Evolutionary conservation across 108 stramenopile species (phyloP).

Genomic region (Stephanodiscus minutulus): DNA sequence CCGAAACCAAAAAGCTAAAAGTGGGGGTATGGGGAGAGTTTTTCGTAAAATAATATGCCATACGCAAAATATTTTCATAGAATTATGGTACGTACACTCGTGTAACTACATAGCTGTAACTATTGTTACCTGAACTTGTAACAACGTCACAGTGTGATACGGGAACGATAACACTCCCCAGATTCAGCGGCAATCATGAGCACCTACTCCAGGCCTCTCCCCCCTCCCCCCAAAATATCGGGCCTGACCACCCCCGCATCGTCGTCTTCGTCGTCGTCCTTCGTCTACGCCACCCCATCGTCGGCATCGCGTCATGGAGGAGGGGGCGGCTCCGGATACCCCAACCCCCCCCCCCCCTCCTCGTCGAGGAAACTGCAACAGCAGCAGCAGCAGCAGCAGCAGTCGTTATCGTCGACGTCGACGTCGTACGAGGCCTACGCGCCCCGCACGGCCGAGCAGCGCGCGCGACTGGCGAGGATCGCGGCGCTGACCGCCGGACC

Average conservation of each 20-base stretch:
- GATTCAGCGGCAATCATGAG: too few species aligned
- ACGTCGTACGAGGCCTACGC: slow-evolving; percentile 84
- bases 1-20: too few species aligned
- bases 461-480: slow-evolving; percentile 61
- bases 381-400: slow-evolving; percentile 1
- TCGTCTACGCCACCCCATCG: slow-evolving; percentile 7
- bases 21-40: too few species aligned
- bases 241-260: slow-evolving; percentile 29
- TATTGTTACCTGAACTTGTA: too few species aligned
- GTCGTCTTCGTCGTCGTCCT: slow-evolving; percentile 1
- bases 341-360: not conserved
- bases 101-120: too few species aligned
- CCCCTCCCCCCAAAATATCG: slow-evolving; percentile 49
- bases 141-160: too few species aligned
- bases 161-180: too few species aligned
- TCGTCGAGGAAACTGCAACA: slow-evolving; percentile 2
- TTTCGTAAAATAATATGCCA: too few species aligned
- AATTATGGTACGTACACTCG: too few species aligned
- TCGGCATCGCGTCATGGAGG: not conserved
- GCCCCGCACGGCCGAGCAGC: slow-evolving; percentile 68
- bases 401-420: slow-evolving; percentile 9
- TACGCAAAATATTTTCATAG: too few species aligned
- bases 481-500: slow-evolving; percentile 81
- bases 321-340: not conserved
- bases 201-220: slow-evolving; percentile 11